Evolutionary conservation across 148 eudicot species (phyloP).

Genomic region (Linanthus parryae): DNA sequence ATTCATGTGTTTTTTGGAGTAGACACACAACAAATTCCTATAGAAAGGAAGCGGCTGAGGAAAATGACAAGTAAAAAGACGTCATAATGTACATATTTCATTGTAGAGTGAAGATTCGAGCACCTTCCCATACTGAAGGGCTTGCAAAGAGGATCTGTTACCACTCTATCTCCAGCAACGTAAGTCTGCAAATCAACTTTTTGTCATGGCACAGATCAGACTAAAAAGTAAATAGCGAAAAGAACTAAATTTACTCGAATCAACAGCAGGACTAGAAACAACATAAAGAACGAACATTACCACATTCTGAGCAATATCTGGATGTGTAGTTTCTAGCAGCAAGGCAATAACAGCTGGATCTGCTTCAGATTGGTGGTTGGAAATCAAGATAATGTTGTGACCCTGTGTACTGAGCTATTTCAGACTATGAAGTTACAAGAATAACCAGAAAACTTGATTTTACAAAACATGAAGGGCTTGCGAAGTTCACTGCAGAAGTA

Average conservation of each 20-base stretch:
- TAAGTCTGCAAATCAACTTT: conserved; percentile 50
- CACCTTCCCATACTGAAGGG: conserved; percentile 99
- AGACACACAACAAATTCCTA: conserved; percentile 95
- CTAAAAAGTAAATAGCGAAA: conserved; percentile 1
- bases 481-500: too few species aligned
- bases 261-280: too few species aligned
- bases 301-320: conserved; percentile 67
- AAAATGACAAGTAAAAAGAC: neutral
- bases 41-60: conserved; percentile 11
- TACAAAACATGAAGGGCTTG: too few species aligned
- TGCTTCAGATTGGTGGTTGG: conserved; percentile 98
- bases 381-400: conserved; percentile 82
- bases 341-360: conserved; percentile 93
- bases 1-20: conserved; percentile 92
- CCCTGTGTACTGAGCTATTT: conserved; percentile 51
- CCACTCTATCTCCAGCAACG: conserved; percentile 95
- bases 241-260: conserved; percentile 6
- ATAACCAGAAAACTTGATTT: too few species aligned
- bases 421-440: too few species aligned
- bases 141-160: conserved; percentile 97
- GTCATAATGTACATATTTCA: neutral
- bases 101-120: conserved; percentile 12
- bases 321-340: conserved; percentile 69
- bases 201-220: conserved; percentile 9
- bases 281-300: conserved; percentile 25